Percentiles rank a stretch among this genome's conserved stretches.
Conservation (phyloP, 2,329 filamentous ascomycete species). For the Fusarium abutilonis region DNA sequence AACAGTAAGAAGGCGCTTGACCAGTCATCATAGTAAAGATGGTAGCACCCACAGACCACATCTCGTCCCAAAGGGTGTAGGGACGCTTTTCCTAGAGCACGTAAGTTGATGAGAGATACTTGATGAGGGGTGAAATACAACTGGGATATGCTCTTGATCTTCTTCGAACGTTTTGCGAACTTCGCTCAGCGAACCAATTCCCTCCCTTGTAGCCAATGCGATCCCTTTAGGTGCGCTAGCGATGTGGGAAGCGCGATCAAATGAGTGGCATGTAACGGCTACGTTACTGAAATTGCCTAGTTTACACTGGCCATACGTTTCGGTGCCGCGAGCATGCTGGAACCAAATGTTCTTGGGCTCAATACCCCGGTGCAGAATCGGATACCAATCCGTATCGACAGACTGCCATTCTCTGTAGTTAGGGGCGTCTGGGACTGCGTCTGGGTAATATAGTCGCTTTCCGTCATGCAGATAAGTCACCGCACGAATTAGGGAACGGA, state of each 20-base stretch:
- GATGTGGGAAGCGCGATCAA: background rate
- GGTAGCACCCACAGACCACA: slow-evolving; percentile 52
- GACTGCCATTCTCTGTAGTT: slow-evolving; percentile 18
- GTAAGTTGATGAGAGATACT: background rate
- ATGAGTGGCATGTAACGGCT: slow-evolving; percentile 52
- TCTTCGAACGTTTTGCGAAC: slow-evolving; percentile 1
- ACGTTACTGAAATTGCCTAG: slow-evolving; percentile 59
- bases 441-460: slow-evolving; percentile 41
- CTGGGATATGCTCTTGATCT: slow-evolving; percentile 18
- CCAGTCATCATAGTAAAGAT: slow-evolving; percentile 57
- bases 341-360: slow-evolving; percentile 61
- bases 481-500: slow-evolving; percentile 58
- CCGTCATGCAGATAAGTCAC: slow-evolving; percentile 65
- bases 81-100: slow-evolving; percentile 43
- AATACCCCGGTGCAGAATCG: slow-evolving; percentile 62
- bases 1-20: slow-evolving; percentile 18
- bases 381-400: slow-evolving; percentile 58
- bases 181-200: slow-evolving; percentile 21
- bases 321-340: slow-evolving; percentile 57
- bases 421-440: background rate
- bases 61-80: slow-evolving; percentile 52
- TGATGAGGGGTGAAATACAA: slow-evolving; percentile 8
- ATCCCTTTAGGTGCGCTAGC: background rate
- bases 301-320: slow-evolving; percentile 65
- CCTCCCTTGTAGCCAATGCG: slow-evolving; percentile 27